phyloP scores from a whole-genome alignment of 257 asterid genomes.

The Rauvolfia tetraphylla region DNA sequence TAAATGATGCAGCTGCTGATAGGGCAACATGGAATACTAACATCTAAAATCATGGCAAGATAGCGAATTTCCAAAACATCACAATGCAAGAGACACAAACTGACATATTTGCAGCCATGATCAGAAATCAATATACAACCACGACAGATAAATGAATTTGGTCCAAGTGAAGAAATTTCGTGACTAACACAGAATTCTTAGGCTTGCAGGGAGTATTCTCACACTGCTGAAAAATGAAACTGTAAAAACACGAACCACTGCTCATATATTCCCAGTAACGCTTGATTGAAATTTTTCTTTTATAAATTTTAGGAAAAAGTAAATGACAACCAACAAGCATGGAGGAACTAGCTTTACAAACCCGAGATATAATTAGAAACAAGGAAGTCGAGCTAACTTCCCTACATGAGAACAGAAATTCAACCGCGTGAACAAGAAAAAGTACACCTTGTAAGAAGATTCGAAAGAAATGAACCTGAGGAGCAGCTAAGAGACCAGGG shows the following conservation, averaged over 20 bases:
- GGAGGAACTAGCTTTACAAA: not conserved
- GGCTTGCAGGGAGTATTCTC: not conserved
- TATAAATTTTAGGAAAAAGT: not conserved
- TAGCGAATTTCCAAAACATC: not conserved
- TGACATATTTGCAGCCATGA: not conserved
- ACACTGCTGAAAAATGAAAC: not conserved
- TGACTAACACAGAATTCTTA: not conserved
- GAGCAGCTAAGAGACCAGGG: conserved; percentile 88
- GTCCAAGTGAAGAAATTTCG: not conserved
- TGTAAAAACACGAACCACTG: not conserved
- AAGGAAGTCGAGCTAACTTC: not conserved
- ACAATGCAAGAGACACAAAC: not conserved
- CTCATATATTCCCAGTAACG: not conserved
- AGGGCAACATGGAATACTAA: not conserved
- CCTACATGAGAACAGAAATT: not conserved
- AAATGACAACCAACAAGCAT: not conserved
- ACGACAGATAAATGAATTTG: not conserved
- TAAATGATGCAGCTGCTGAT: not conserved
- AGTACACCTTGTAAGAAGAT: not conserved
- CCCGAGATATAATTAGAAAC: not conserved
- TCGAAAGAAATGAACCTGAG: conserved; percentile 51
- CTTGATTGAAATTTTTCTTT: not conserved
- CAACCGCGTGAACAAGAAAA: not conserved
- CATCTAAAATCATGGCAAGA: not conserved
- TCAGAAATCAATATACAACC: not conserved